These are phyloP conservation scores for Nelumbo lutea DNA, from an alignment of 164 flowering plant genomes.

Conservation along the genomic window DNA sequence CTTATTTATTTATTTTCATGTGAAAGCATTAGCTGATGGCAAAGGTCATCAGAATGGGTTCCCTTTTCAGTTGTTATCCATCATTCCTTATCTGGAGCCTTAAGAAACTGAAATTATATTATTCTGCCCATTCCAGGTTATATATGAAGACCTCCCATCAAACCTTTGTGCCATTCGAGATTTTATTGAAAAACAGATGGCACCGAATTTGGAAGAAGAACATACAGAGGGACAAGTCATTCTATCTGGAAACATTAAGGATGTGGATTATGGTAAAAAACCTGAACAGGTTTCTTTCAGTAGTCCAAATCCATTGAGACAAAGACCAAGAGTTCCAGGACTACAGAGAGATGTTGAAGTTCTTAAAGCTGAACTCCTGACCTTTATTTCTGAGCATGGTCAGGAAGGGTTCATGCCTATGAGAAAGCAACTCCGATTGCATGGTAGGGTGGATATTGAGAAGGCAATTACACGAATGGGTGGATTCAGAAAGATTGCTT, in stretches of 20 bases:
- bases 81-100: background rate
- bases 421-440: constrained; percentile 86
- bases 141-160: constrained; percentile 97
- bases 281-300: constrained; percentile 13
- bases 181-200: constrained; percentile 57
- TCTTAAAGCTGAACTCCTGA: constrained; percentile 66
- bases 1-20: background rate
- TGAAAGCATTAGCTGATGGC: background rate
- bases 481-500: constrained; percentile 82
- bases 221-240: constrained; percentile 19
- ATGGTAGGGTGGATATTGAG: constrained; percentile 92
- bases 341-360: constrained; percentile 79
- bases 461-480: constrained; percentile 94
- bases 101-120: background rate
- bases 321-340: constrained; percentile 80
- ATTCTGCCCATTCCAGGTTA: constrained; percentile 45
- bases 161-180: constrained; percentile 92
- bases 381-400: constrained; percentile 69
- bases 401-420: constrained; percentile 98
- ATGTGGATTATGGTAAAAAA: constrained; percentile 5
- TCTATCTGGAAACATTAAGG: constrained; percentile 15
- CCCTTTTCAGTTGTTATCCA: background rate
- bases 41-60: background rate
- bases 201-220: constrained; percentile 18
- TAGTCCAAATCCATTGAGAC: constrained; percentile 23